Percentiles rank a stretch among this genome's conserved stretches.
These are phyloP conservation scores for Akanthomyces dipterigenus DNA, from an alignment of 2,329 filamentous ascomycete genomes.

Conservation along the genomic window DNA sequence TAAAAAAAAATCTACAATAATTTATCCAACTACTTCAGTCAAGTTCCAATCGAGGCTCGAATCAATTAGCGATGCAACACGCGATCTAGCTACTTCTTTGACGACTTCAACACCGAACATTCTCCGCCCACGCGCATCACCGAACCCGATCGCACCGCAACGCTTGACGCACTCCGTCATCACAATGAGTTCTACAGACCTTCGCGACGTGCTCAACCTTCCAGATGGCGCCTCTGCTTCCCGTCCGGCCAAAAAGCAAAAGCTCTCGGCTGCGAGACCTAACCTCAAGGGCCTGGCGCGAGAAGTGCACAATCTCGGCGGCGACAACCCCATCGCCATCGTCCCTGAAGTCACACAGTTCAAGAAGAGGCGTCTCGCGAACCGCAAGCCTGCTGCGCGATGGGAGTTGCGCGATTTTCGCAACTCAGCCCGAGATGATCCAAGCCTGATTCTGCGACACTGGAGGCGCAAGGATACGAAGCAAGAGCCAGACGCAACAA, in stretches of 20 bases:
- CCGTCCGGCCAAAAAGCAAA: conserved; percentile 68
- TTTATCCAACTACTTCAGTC: neutral
- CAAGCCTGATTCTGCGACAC: conserved; percentile 62
- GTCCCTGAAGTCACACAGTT: conserved; percentile 54
- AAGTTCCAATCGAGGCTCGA: neutral
- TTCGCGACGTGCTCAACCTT: conserved; percentile 83
- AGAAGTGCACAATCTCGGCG: conserved; percentile 59
- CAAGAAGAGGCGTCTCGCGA: conserved; percentile 51
- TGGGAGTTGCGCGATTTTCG: conserved; percentile 68
- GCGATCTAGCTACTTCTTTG: conserved; percentile 5
- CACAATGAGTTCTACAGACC: conserved; percentile 53
- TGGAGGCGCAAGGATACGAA: conserved; percentile 64
- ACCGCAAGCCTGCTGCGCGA: conserved; percentile 46
- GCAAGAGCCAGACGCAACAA: conserved; percentile 25
- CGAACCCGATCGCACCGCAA: neutral
- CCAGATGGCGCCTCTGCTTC: conserved; percentile 47
- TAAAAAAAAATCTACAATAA: neutral
- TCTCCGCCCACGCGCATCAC: neutral
- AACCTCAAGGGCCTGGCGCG: conserved; percentile 59
- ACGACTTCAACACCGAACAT: conserved; percentile 4
- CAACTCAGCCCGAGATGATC: conserved; percentile 70
- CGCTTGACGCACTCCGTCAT: conserved; percentile 1
- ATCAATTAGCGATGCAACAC: neutral
- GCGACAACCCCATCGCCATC: conserved; percentile 61
- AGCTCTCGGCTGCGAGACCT: conserved; percentile 51